A percentile compares a stretch with the other conserved stretches of the same genome.
phyloP scores from a whole-genome alignment of 805 yeast species.

The Candida cerambycidarum region DNA sequence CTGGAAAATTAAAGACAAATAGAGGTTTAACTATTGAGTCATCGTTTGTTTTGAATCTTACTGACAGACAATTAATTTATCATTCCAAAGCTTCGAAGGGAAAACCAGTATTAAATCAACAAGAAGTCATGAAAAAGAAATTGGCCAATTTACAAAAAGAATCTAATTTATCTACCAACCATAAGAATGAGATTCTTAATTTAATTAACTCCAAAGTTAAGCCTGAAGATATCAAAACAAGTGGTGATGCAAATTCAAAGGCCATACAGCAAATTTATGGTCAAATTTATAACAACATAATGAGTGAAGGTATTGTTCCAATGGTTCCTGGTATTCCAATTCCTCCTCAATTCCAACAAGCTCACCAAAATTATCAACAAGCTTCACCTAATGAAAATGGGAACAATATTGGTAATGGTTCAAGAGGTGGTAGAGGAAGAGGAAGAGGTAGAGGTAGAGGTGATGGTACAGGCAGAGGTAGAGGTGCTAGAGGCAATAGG shows the following conservation, averaged over 20 bases:
- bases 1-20: constrained; percentile 71
- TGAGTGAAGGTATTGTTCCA: constrained; percentile 41
- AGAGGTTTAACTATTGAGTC: constrained; percentile 87
- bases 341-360: constrained; percentile 8
- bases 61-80: constrained; percentile 71
- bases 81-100: constrained; percentile 65
- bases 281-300: constrained; percentile 42
- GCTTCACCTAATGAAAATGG: neutral
- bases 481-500: neutral
- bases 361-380: neutral
- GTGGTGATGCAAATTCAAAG: constrained; percentile 22
- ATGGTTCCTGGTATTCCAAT: constrained; percentile 28
- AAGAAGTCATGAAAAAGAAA: constrained; percentile 21
- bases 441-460: constrained; percentile 17
- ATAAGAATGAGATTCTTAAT: constrained; percentile 42
- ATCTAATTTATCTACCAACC: constrained; percentile 18
- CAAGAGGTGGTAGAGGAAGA: constrained; percentile 2
- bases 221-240: constrained; percentile 17
- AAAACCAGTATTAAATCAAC: constrained; percentile 12
- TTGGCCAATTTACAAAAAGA: constrained; percentile 11
- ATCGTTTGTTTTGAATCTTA: constrained; percentile 73
- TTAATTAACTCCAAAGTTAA: constrained; percentile 37
- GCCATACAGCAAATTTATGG: constrained; percentile 45
- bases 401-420: neutral
- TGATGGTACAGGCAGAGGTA: constrained; percentile 5